Conservation (phyloP, 225 moss, liverwort and hornwort genomes). For the Marchantia polymorpha region DNA sequence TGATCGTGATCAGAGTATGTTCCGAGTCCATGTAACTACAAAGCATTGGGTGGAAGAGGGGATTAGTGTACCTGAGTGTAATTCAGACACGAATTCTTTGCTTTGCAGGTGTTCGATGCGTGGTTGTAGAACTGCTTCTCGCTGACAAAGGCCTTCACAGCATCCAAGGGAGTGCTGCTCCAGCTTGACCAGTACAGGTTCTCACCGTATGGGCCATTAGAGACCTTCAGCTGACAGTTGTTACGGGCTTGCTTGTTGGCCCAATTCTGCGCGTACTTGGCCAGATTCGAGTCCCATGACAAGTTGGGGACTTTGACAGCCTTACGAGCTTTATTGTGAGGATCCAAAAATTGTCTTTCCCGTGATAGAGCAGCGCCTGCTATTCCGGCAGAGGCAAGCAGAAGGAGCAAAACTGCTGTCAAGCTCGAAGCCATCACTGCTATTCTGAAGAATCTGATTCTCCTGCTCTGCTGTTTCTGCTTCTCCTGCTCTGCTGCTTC, state of each 20-base stretch:
- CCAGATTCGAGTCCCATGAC: conserved; percentile 25
- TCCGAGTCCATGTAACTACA: not conserved
- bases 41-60: not conserved
- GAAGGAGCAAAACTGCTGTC: not conserved
- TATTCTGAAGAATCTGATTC: no score
- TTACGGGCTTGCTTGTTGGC: conserved; percentile 15
- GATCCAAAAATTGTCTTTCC: conserved; percentile 9
- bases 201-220: conserved; percentile 32
- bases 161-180: conserved; percentile 17
- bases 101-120: conserved; percentile 23
- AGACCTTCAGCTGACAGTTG: conserved; percentile 26
- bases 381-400: not conserved
- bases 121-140: conserved; percentile 38
- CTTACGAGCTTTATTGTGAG: conserved; percentile 37
- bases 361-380: not conserved
- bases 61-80: conserved; percentile 38
- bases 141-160: conserved; percentile 18
- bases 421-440: no score
- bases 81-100: conserved; percentile 34
- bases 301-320: conserved; percentile 15
- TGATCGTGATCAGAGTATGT: no score
- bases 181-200: conserved; percentile 33
- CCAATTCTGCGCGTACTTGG: conserved; percentile 24
- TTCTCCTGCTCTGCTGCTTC: no score
- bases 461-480: no score